A percentile compares a stretch with the other conserved stretches of the same genome.
These are phyloP conservation scores for Colletotrichum aenigma DNA, from an alignment of 2,329 filamentous ascomycete genomes.

Conservation along the genomic window DNA sequence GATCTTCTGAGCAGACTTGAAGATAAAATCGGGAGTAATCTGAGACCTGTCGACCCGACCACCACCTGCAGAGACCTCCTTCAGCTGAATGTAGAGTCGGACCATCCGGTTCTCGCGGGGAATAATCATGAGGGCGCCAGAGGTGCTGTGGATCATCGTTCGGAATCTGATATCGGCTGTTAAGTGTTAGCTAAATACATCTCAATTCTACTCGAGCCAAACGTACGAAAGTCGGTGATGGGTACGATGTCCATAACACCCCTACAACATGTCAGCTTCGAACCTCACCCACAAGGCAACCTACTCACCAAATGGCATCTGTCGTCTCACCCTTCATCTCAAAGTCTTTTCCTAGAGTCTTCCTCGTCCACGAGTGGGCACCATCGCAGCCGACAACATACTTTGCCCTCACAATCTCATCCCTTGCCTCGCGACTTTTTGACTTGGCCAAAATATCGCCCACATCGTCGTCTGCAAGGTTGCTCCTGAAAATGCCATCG, in stretches of 20 bases:
- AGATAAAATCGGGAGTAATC: constrained; percentile 66
- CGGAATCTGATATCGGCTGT: constrained; percentile 57
- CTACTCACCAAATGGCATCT: constrained; percentile 46
- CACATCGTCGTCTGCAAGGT: constrained; percentile 62
- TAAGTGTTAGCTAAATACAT: background rate
- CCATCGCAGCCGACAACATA: constrained; percentile 74
- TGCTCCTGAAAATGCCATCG: constrained; percentile 65
- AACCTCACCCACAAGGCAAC: background rate
- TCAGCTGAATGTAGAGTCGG: constrained; percentile 68
- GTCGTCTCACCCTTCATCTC: constrained; percentile 60
- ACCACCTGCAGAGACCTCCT: constrained; percentile 33
- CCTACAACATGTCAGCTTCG: background rate
- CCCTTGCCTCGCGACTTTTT: constrained; percentile 33
- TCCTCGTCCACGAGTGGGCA: constrained; percentile 69
- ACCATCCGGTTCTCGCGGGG: constrained; percentile 68
- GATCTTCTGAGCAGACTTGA: constrained; percentile 65
- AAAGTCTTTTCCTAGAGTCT: constrained; percentile 53
- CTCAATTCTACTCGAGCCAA: no score
- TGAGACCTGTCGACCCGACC: constrained; percentile 58
- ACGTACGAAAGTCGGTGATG: constrained; percentile 50
- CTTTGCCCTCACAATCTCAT: constrained; percentile 56
- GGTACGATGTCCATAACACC: constrained; percentile 44
- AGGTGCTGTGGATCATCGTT: constrained; percentile 61
- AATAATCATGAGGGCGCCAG: constrained; percentile 68
- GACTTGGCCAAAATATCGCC: constrained; percentile 34